phyloP scores from a whole-genome alignment of 257 asterid species.

The Lycium ferocissimum region DNA sequence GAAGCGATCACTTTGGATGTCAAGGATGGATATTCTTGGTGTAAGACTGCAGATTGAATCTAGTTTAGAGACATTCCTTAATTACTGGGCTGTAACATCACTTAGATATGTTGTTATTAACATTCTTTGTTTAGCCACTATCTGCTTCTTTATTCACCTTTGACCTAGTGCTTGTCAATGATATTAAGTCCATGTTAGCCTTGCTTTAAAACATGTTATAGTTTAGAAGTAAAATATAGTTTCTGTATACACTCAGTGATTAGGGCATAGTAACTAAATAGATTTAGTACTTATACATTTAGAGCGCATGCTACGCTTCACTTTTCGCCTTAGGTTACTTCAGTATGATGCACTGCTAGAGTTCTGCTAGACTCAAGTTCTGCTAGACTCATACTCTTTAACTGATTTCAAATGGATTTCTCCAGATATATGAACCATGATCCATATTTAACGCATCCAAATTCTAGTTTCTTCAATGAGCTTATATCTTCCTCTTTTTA shows the following conservation, averaged over 20 bases:
- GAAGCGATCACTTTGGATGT: conserved; percentile 89
- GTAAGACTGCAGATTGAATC: conserved; percentile 52
- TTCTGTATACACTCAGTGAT: not conserved
- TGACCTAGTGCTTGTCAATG: conserved; percentile 24
- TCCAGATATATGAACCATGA: not conserved
- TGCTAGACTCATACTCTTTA: not conserved
- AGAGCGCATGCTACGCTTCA: not conserved
- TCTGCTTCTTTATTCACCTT: conserved; percentile 6
- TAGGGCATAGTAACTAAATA: not conserved
- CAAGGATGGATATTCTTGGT: conserved; percentile 84
- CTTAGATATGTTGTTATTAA: not conserved
- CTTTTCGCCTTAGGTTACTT: conserved; percentile 21
- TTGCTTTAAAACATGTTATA: not conserved
- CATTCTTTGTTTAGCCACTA: conserved; percentile 1
- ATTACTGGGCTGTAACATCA: not conserved
- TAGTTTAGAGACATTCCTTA: not conserved
- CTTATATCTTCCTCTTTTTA: not conserved
- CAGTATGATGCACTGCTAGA: not conserved
- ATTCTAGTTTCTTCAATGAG: conserved; percentile 24
- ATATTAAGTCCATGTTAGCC: not conserved
- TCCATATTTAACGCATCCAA: not conserved
- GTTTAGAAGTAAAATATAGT: not conserved
- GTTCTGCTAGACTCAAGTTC: conserved; percentile 17
- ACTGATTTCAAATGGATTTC: not conserved
- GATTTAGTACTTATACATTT: not conserved